Base-by-base conservation (phyloP, 1,139 yeast species). In the Pichia sp. region DNA sequence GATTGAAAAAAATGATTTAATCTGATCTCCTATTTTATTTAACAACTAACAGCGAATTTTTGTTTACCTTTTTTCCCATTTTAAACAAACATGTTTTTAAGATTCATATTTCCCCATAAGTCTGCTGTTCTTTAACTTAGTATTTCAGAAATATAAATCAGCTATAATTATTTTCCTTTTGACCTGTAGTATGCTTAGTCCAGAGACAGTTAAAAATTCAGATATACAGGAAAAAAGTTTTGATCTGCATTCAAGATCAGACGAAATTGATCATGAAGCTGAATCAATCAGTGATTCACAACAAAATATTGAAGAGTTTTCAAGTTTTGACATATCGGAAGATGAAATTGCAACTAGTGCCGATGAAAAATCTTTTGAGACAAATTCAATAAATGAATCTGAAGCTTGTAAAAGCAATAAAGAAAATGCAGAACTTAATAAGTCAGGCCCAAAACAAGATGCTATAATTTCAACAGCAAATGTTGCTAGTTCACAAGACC, bases 311-410 rank as follows among this genome's bases (percentile, higher is more conserved):
- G 55, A 52, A 30, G 54, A 52, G 32, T 38, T 52, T 20, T 49
- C 52, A 12, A 52, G 55, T 27, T 52, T 51, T 37, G 49, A 51
- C 26, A 46, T 52, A 4, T 46, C 51, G 0, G 52, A 52, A 32
- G 40, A 44, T 29, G 46, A 41, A 2, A 20, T 24, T 6, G 12
- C 16, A 9, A 26, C 11, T 22, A 26, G 8, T n/a, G 12, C n/a
- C 7, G 23, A 33, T 12, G 27, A 24, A 24, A 33, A 24, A 24
- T 11, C 26, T 7, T 25, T 25, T 16, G n/a, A 22, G 16, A 36
- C n/a, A 8, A n/a, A 24, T 22, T 28, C 11, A 12, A 20, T 12
- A 5, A n/a, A 24, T n/a, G 28, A 24, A n/a, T 24, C 20, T 6
- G 20, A 24, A n/a, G 23, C n/a, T 24, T 33, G 6, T 24, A 26